Evolutionary conservation across 139 green algal genomes (phyloP).

Genomic region (Micromonas commoda): DNA sequence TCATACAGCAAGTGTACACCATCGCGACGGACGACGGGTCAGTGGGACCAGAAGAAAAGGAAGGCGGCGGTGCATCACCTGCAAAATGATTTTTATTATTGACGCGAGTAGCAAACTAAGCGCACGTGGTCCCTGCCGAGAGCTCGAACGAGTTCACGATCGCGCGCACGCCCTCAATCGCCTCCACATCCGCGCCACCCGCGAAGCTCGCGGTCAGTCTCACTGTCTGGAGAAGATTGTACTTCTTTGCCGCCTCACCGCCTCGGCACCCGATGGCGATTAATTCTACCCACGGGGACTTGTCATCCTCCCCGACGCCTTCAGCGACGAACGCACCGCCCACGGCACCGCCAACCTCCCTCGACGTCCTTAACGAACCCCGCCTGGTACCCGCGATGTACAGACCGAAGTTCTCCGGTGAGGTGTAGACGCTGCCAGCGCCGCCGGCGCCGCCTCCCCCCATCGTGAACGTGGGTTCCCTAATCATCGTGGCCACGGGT

Average conservation of each 20-base stretch:
- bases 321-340: not conserved
- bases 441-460: too few species aligned
- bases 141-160: conserved; percentile 1
- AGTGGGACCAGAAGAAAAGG: not conserved
- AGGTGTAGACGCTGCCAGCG: too few species aligned
- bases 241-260: not conserved
- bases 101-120: too few species aligned
- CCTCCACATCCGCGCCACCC: too few species aligned
- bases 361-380: not conserved
- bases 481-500: not conserved
- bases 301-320: too few species aligned
- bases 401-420: not conserved
- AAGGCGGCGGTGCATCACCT: too few species aligned
- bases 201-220: too few species aligned
- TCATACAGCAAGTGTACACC: conserved; percentile 23
- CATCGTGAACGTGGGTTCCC: not conserved
- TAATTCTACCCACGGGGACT: not conserved
- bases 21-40: not conserved
- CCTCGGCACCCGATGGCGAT: not conserved
- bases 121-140: not conserved
- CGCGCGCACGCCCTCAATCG: not conserved
- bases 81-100: too few species aligned
- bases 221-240: not conserved
- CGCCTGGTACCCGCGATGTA: not conserved
- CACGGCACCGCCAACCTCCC: not conserved